A percentile compares a stretch with the other conserved stretches of the same genome.
Evolutionary conservation across 2,329 filamentous ascomycete genomes (phyloP).

Genomic region (Orbilia javanica): DNA sequence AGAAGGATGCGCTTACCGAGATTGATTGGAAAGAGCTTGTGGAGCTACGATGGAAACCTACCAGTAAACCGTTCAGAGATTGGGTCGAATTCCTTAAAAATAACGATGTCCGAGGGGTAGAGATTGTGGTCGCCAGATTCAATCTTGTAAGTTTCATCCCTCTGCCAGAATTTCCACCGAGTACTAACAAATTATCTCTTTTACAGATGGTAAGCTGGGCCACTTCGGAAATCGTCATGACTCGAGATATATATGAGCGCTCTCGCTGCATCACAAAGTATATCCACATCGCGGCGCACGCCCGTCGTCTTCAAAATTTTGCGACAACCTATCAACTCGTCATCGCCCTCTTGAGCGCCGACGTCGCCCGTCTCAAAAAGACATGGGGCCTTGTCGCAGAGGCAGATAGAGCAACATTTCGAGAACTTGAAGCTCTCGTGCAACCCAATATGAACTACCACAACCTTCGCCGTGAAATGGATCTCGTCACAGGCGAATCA

Average conservation of each 20-base stretch:
- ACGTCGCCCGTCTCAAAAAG: constrained; percentile 75
- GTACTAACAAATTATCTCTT: neutral
- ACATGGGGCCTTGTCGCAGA: constrained; percentile 80
- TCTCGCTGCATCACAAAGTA: constrained; percentile 82
- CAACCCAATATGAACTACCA: constrained; percentile 83
- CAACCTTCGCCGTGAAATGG: constrained; percentile 83
- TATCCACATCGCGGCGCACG: constrained; percentile 83
- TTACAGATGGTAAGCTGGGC: constrained; percentile 82
- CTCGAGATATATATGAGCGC: constrained; percentile 77
- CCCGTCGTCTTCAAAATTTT: constrained; percentile 82
- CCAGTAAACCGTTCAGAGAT: constrained; percentile 75
- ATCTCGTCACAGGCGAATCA: constrained; percentile 72
- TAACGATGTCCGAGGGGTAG: constrained; percentile 79
- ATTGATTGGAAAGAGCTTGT: constrained; percentile 90
- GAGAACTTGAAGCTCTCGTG: constrained; percentile 78
- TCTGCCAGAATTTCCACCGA: neutral
- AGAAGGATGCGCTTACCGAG: constrained; percentile 86
- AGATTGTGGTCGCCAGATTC: constrained; percentile 86
- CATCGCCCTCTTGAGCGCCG: constrained; percentile 80
- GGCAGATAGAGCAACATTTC: constrained; percentile 75
- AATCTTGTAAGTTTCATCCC: constrained; percentile 71
- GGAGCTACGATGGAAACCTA: constrained; percentile 84
- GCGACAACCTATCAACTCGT: constrained; percentile 85
- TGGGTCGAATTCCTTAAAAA: constrained; percentile 85
- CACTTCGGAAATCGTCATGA: constrained; percentile 82